These are phyloP conservation scores for Penicillium bovifimosum DNA, from an alignment of 495 filamentous ascomycete genomes.

Conservation along the genomic window DNA sequence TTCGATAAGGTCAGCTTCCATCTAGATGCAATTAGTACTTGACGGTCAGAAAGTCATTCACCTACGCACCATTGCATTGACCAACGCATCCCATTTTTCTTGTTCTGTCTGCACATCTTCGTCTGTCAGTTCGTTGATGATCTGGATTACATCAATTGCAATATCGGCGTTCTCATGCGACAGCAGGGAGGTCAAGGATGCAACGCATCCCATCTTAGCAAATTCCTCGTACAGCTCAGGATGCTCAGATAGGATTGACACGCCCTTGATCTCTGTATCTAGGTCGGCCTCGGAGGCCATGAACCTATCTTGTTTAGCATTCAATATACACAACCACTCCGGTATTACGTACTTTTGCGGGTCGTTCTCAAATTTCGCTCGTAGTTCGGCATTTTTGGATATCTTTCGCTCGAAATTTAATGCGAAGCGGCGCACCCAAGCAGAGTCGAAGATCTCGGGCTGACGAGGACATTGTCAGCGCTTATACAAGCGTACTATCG, in stretches of 20 bases:
- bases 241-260: constrained; percentile 85
- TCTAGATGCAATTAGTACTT: constrained; percentile 30
- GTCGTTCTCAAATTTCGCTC: constrained; percentile 79
- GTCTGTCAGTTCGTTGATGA: constrained; percentile 87
- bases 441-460: constrained; percentile 72
- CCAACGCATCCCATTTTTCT: constrained; percentile 75
- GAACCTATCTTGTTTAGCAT: constrained; percentile 44
- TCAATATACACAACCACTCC: neutral
- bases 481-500: neutral
- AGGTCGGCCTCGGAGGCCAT: constrained; percentile 86
- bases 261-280: constrained; percentile 80
- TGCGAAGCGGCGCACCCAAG: constrained; percentile 78
- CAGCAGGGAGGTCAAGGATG: constrained; percentile 70
- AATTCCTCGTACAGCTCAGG: constrained; percentile 82
- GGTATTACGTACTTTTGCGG: constrained; percentile 67
- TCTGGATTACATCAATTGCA: constrained; percentile 85
- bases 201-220: constrained; percentile 68
- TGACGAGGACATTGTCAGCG: constrained; percentile 21
- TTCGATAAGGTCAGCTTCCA: constrained; percentile 76
- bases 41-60: neutral
- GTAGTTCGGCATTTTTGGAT: constrained; percentile 84
- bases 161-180: constrained; percentile 98
- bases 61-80: constrained; percentile 62
- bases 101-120: constrained; percentile 85
- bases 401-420: constrained; percentile 89